Evolutionary conservation across 305 asterid genomes (phyloP), one percentile per base, ranked within the genome.

Genomic region (Salvia sclarea): DNA sequence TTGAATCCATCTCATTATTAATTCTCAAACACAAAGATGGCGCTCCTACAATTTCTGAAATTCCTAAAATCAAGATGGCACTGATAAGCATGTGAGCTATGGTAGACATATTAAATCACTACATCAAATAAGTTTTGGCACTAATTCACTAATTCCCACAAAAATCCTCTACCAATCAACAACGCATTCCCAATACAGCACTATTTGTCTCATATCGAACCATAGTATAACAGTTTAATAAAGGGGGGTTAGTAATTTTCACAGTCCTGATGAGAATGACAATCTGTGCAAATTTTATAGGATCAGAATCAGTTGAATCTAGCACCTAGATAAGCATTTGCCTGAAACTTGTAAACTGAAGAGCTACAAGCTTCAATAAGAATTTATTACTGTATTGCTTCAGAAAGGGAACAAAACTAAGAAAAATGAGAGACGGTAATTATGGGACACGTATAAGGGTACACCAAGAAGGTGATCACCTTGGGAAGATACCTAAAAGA

Each of bases 251-350:
- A 61, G 52, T 21, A 52, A 35, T 3, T 16, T 22, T 8, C 43
- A 17, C 10, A 40, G 16, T 11, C 56, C 18, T 7, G 12, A 24
- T 66, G 53, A 37, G 24, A 11, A 14, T 14, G 43, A 14, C 37
- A 28, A 35, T 58, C 14, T 18, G 33, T 54, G 16, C 43, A 54
- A 31, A 71, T 63, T 67, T 44, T 2, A 25, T 25, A 41, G 53
- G 45, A 25, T 2, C 21, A 60, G 22, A 56, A 70, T 14, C 33
- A 47, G 30, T 57, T 69, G 59, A 18, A 6, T 31, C 61, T 56
- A 47, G 61, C 55, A n/a, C 59, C 69, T 38, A 13, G 24, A 40
- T 17, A 25, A 62, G 38, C 37, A 25, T 71, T 41, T 43, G 21
- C 21, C 47, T 9, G 45, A 44, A 53, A 28, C 64, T 35, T 54